Evolutionary conservation across 2,329 filamentous ascomycete genomes (phyloP).

Genomic region (Exutisphaerella laricina): DNA sequence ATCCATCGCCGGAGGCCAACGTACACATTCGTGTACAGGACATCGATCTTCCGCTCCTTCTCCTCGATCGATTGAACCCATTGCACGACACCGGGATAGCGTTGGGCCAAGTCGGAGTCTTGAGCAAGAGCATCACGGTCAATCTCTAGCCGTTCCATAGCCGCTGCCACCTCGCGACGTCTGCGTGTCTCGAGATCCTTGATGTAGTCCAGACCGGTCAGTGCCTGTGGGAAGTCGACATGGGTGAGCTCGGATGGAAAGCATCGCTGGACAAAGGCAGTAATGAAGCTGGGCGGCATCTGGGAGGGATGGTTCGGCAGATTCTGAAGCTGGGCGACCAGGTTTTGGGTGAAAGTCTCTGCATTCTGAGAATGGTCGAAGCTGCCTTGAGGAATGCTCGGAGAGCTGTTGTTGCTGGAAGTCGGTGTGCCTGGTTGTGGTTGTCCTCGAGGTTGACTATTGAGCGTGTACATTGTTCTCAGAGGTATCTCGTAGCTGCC

Average conservation of each 20-base stretch:
- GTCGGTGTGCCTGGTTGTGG: conserved; percentile 28
- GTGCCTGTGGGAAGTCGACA: conserved; percentile 61
- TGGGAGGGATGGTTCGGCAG: conserved; percentile 56
- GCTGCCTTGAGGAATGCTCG: conserved; percentile 32
- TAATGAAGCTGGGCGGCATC: conserved; percentile 58
- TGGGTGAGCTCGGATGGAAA: conserved; percentile 52
- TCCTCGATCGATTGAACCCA: conserved; percentile 46
- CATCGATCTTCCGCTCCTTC: conserved; percentile 49
- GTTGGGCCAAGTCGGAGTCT: conserved; percentile 44
- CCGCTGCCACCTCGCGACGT: conserved; percentile 52
- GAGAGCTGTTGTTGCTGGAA: conserved; percentile 33
- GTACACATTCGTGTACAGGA: conserved; percentile 57
- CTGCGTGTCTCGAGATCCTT: conserved; percentile 58
- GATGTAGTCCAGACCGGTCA: conserved; percentile 62
- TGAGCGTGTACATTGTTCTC: conserved; percentile 63
- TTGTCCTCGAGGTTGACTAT: conserved; percentile 51
- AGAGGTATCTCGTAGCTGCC: conserved; percentile 61
- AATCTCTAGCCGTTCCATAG: conserved; percentile 51
- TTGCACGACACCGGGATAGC: conserved; percentile 49
- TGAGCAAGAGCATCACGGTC: conserved; percentile 45
- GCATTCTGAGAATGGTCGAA: conserved; percentile 28
- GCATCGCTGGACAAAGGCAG: conserved; percentile 54
- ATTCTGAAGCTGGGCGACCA: conserved; percentile 54
- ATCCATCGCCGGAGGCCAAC: conserved; percentile 59
- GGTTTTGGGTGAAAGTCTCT: conserved; percentile 45